Evolutionary conservation across 1,139 yeast species (phyloP), one percentile per base, ranked within the genome.

Genomic region (Pneumocystis sp.): DNA sequence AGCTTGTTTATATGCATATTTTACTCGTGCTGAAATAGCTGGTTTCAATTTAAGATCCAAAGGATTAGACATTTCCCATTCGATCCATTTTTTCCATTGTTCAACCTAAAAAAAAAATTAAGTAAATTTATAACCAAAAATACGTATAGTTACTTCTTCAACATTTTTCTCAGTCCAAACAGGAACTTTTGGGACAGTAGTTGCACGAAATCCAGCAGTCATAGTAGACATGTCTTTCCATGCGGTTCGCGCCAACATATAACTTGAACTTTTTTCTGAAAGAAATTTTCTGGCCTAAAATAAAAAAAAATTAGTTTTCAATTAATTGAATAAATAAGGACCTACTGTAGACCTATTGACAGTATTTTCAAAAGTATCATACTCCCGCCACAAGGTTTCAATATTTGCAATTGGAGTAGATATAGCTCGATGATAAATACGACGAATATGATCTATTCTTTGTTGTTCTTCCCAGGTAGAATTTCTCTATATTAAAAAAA

Each of bases 401-500:
- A 93, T 78, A 66, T 85, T 84, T 66, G 82, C 82, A 42, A 89
- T 80, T 1, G 98, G 98, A 50, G 85, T 80, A 35, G 82, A 79
- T 45, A 90, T 80, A 70, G 87, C 84, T 67, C 82, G 82, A 70
- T 87, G 84, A 75, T 86, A 89, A 5, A 87, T 82, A 71, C 85
- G 86, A 71, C 97, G 80, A 64, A 88, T 82, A 71, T 86, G 79
- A 72, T 89, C 96, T 71, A 82, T 80, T 69, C 88, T 86, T 71
- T 88, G 95, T 73, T 88, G 95, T 70, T 85, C 87, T 73, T 91
- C 97, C 89, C 95, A 89, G 62, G 86, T 83, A 59, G 89, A 85
- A 0, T 96, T 89, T 42, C 86, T 87, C 19, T 69, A 68, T 17
- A 35, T 44, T 50, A 29, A 50, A 50, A 44, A 37, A 29, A 50